These are phyloP conservation scores for Linnemannia elongata DNA, from an alignment of 192 early-diverging fungal genomes.

Conservation along the genomic window DNA sequence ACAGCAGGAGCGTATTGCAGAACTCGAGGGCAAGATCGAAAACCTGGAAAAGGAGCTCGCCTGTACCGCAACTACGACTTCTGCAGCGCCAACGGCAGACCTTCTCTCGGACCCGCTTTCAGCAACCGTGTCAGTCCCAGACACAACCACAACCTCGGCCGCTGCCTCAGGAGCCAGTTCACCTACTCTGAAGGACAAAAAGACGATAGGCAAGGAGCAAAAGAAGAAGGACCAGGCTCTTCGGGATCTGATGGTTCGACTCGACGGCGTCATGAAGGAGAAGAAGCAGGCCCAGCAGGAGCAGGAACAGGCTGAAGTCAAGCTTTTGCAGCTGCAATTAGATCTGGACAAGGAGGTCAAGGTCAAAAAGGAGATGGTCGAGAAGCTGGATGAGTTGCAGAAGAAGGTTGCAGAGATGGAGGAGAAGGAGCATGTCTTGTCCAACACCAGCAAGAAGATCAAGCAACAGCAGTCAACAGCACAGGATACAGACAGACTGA, in stretches of 20 bases:
- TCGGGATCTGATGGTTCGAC: constrained; percentile 47
- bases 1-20: constrained; percentile 27
- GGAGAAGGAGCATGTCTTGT: constrained; percentile 30
- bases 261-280: constrained; percentile 49
- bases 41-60: constrained; percentile 16
- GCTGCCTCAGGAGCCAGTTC: constrained; percentile 34
- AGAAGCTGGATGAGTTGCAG: constrained; percentile 48
- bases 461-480: neutral
- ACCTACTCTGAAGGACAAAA: constrained; percentile 46
- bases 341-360: constrained; percentile 54
- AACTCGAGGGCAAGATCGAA: constrained; percentile 43
- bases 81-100: constrained; percentile 11
- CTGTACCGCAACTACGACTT: neutral
- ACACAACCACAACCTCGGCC: constrained; percentile 17
- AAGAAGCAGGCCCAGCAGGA: constrained; percentile 53
- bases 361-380: constrained; percentile 56
- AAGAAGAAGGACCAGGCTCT: constrained; percentile 54
- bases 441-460: constrained; percentile 6
- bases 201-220: constrained; percentile 35
- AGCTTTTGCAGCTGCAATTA: constrained; percentile 40
- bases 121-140: constrained; percentile 31
- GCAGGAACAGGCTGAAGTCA: constrained; percentile 51
- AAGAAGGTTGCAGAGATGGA: constrained; percentile 52
- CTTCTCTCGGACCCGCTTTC: constrained; percentile 39
- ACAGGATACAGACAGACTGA: neutral